Percentiles rank a stretch among this genome's conserved stretches.
These are phyloP conservation scores for Pneumocystis wakefieldiae DNA, from an alignment of 1,139 yeast genomes.

Conservation along the genomic window DNA sequence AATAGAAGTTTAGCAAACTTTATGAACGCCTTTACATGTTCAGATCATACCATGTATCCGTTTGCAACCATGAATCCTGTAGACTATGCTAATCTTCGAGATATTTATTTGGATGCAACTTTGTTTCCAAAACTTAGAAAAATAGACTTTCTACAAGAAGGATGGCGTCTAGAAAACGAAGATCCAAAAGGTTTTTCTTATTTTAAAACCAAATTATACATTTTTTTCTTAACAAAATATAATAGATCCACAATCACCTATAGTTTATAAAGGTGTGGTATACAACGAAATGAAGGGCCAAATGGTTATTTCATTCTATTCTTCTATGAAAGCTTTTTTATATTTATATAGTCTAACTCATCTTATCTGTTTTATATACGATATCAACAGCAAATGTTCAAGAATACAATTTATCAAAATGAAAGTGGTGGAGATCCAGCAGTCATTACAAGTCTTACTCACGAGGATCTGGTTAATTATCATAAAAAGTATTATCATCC, in stretches of 20 bases:
- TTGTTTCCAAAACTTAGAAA: conserved; percentile 63
- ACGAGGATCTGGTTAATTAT: conserved; percentile 62
- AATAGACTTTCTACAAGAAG: conserved; percentile 87
- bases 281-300: conserved; percentile 99
- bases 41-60: conserved; percentile 84
- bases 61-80: conserved; percentile 80
- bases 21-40: conserved; percentile 97
- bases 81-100: conserved; percentile 73
- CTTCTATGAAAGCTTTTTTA: background rate
- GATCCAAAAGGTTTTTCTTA: conserved; percentile 24
- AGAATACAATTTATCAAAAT: conserved; percentile 55
- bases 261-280: conserved; percentile 85
- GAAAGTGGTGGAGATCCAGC: conserved; percentile 94
- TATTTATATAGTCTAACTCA: conserved; percentile 43
- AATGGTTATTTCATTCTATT: conserved; percentile 23
- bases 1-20: conserved; percentile 77
- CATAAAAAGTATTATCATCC: conserved; percentile 74
- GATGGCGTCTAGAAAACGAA: conserved; percentile 87
- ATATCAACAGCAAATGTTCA: conserved; percentile 41
- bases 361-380: conserved; percentile 72
- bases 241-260: conserved; percentile 40
- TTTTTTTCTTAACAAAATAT: background rate
- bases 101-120: conserved; percentile 77
- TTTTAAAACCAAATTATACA: background rate
- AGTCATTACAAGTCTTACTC: conserved; percentile 54